Conservation (phyloP, 1,284 basidiomycete species). For the Leccinum fallax region DNA sequence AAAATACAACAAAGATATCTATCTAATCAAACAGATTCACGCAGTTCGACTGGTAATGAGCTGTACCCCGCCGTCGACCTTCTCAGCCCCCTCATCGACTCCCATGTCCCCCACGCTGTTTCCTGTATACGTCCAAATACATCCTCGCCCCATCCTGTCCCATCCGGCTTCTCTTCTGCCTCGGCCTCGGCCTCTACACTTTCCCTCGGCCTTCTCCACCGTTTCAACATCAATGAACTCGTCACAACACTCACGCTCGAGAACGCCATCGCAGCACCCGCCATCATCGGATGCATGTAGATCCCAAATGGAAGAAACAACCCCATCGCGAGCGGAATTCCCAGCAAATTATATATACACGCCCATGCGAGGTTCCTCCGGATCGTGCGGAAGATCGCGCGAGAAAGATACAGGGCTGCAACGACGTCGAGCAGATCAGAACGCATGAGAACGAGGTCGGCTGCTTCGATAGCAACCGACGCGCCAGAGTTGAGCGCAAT, state of each 20-base stretch:
- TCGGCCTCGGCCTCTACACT: slow-evolving; percentile 50
- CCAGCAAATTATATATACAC: slow-evolving; percentile 90
- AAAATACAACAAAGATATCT: not conserved
- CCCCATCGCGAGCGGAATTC: slow-evolving; percentile 99
- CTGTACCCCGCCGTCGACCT: slow-evolving; percentile 56
- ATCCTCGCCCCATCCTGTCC: slow-evolving; percentile 7
- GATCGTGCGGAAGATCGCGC: slow-evolving; percentile 90
- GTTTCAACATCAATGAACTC: slow-evolving; percentile 84
- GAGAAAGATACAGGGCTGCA: slow-evolving; percentile 90
- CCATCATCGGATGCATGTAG: slow-evolving; percentile 97
- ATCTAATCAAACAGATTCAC: slow-evolving; percentile 32
- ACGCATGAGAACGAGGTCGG: slow-evolving; percentile 97
- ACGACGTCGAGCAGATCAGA: slow-evolving; percentile 96
- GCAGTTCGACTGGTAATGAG: slow-evolving; percentile 73
- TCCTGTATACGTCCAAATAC: slow-evolving; percentile 50
- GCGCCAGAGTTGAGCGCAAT: slow-evolving; percentile 96
- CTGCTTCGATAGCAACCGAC: slow-evolving; percentile 96
- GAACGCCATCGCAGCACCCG: slow-evolving; percentile 97
- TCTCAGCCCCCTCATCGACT: slow-evolving; percentile 42
- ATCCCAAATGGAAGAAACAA: slow-evolving; percentile 90
- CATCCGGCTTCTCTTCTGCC: slow-evolving; percentile 32
- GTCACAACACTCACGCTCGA: slow-evolving; percentile 95
- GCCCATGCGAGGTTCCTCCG: slow-evolving; percentile 90
- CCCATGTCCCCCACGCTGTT: slow-evolving; percentile 44
- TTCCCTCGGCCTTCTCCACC: slow-evolving; percentile 76